These are phyloP conservation scores for Cyathus striatus DNA, from an alignment of 768 basidiomycete genomes.

Conservation along the genomic window DNA sequence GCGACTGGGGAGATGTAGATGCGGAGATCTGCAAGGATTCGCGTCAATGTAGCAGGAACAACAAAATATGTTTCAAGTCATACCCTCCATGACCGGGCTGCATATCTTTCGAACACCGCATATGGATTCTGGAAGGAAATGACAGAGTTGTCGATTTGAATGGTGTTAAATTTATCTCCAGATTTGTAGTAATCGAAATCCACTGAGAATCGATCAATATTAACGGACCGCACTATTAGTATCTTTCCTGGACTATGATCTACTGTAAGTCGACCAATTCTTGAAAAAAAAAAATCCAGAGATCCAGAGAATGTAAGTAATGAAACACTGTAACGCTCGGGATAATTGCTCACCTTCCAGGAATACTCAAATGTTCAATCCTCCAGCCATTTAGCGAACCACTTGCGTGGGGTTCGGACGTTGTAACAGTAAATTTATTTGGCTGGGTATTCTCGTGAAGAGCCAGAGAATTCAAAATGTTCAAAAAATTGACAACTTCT, in stretches of 20 bases:
- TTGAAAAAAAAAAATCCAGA: too few relatives aligned
- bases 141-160: background rate
- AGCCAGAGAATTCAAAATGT: slow-evolving; percentile 11
- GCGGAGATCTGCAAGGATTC: too few relatives aligned
- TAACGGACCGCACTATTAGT: too few relatives aligned
- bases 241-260: too few relatives aligned
- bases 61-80: too few relatives aligned
- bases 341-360: slow-evolving; percentile 54
- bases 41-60: too few relatives aligned
- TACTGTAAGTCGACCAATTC: too few relatives aligned
- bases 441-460: slow-evolving; percentile 9
- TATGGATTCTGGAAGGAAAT: background rate
- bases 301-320: too few relatives aligned
- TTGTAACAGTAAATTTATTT: slow-evolving; percentile 64
- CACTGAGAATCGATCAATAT: too few relatives aligned
- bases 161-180: too few relatives aligned
- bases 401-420: slow-evolving; percentile 60
- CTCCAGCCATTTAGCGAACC: slow-evolving; percentile 70
- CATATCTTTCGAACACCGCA: slow-evolving; percentile 1
- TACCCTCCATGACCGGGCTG: slow-evolving; percentile 24
- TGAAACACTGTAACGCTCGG: too few relatives aligned
- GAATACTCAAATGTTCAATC: slow-evolving; percentile 51
- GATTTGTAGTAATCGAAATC: too few relatives aligned
- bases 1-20: slow-evolving; percentile 3
- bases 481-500: slow-evolving; percentile 53